phyloP scores from a whole-genome alignment of 2,329 filamentous ascomycete species.

The Pseudocercospora musae region DNA sequence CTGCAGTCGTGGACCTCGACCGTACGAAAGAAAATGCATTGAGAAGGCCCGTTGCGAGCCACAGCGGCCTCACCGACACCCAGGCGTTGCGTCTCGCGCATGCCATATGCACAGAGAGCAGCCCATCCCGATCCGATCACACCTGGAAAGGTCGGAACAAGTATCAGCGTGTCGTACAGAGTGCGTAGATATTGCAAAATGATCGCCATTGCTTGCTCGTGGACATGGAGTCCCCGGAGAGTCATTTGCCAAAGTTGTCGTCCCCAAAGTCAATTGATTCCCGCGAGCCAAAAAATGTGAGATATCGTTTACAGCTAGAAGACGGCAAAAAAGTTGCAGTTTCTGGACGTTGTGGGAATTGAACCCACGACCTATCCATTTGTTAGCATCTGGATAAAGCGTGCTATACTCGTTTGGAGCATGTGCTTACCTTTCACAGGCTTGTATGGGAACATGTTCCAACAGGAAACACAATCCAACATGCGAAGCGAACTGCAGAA shows the following conservation, averaged over 20 bases:
- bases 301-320: too few species aligned
- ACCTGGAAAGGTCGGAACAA: too few species aligned
- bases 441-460: neutral
- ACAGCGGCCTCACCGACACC: neutral
- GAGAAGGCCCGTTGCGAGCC: neutral
- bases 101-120: neutral
- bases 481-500: conserved; percentile 18
- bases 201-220: too few species aligned
- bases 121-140: neutral
- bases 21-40: neutral
- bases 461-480: neutral
- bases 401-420: neutral
- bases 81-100: neutral
- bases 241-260: too few species aligned
- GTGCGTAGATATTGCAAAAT: too few species aligned
- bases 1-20: neutral
- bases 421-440: conserved; percentile 18
- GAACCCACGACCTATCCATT: conserved; percentile 7
- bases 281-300: neutral
- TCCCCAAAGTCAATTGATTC: too few species aligned
- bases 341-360: conserved; percentile 18
- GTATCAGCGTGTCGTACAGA: too few species aligned
- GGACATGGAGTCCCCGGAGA: too few species aligned
- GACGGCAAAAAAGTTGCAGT: too few species aligned
- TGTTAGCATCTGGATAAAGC: neutral